Evolutionary conservation across 768 basidiomycete species (phyloP), one percentile per base, ranked within the genome.

Genomic region (Rhizopogon sp.): DNA sequence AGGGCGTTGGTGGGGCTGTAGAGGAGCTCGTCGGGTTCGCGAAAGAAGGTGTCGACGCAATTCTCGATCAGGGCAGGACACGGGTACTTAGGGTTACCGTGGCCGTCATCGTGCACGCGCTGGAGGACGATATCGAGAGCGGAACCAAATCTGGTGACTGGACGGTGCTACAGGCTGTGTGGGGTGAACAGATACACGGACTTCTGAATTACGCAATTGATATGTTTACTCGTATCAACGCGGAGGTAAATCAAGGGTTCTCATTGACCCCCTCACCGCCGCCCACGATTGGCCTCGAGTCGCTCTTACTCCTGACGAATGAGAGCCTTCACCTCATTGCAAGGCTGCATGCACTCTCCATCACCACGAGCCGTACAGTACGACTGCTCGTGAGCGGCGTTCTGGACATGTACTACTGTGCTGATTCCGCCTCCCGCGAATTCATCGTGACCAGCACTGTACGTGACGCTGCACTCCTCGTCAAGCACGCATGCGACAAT

Each of bases 31-130:
- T 58, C n/a, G 58, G 63, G 25, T 46, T 55, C 13, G 64, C 64
- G 39, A 56, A 57, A 16, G 50, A 28, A 60, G 75, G 50, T 76
- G 74, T 61, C 66, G 75, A 51, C 76, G 73, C 57, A 73, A 76
- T 33, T 75, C 22, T 49, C 20, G 75, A 14, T 83, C 85, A 14
- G 33, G 75, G 77, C 17, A 74, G 79, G 43, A 63, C 89, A 17
- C 79, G 83, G 35, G 80, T 78, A 6, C 66, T 91, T 13, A 80
- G 88, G 2, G 82, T 87, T 29, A 82, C 88, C 0, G 61, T 87
- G 13, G 81, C 81, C 0, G 70, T 88, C 13, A 64, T 90, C 7
- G 65, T 74, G 31, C 73, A 73, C 20, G 83, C 84, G 45, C 66
- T 90, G 1, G 69, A 68, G 10, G 69, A 74, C 16, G 72, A 74